phyloP scores from a whole-genome alignment of 1,139 yeast species.

The Scheffersomyces segobiensis region DNA sequence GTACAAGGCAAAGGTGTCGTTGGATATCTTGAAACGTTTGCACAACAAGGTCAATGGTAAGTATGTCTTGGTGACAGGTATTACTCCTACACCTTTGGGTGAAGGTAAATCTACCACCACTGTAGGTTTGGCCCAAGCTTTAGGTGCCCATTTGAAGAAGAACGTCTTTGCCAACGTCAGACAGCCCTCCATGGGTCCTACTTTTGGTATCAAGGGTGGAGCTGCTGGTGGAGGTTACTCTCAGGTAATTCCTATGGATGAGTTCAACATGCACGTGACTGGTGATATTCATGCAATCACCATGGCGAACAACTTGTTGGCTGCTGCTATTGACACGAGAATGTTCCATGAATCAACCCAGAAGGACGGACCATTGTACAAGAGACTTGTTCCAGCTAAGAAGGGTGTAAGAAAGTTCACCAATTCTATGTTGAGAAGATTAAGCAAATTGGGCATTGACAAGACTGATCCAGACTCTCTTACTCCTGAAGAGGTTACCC shows the following conservation, averaged over 20 bases:
- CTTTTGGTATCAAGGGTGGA: conserved; percentile 98
- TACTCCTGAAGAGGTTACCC: conserved; percentile 72
- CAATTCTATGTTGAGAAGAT: conserved; percentile 73
- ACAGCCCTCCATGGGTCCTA: conserved; percentile 99
- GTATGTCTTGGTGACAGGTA: conserved; percentile 92
- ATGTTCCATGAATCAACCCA: conserved; percentile 97
- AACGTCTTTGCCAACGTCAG: conserved; percentile 93
- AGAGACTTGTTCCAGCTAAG: conserved; percentile 83
- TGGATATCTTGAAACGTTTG: conserved; percentile 73
- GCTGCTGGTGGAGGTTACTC: conserved; percentile 99
- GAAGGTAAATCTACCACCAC: conserved; percentile 98
- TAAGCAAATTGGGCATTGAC: conserved; percentile 76
- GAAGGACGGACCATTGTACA: conserved; percentile 82
- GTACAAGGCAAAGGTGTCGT: conserved; percentile 86
- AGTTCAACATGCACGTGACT: conserved; percentile 95
- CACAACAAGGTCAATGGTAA: conserved; percentile 73
- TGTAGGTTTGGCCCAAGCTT: conserved; percentile 93
- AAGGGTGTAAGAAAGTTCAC: conserved; percentile 82
- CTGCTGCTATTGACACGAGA: conserved; percentile 97
- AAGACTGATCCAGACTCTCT: conserved; percentile 82
- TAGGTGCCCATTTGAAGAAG: conserved; percentile 88
- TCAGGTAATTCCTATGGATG: conserved; percentile 99
- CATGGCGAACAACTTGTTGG: conserved; percentile 91
- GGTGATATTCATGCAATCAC: conserved; percentile 98
- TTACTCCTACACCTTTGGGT: conserved; percentile 97